A percentile compares a stretch with the other conserved stretches of the same genome.
Conservation (phyloP, 2,329 filamentous ascomycete species). For the Bertia moriformis region DNA sequence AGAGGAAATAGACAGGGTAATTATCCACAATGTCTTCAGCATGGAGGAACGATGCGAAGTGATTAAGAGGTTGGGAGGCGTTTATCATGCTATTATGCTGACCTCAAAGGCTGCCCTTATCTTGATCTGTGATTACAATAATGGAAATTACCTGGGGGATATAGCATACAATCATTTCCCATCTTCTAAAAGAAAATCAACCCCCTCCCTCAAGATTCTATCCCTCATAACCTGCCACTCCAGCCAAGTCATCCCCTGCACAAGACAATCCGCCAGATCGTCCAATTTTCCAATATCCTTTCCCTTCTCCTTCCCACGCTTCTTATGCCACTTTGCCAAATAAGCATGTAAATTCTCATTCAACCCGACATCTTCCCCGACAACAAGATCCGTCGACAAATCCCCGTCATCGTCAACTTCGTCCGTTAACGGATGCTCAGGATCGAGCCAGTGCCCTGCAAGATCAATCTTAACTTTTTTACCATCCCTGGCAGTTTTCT, state of each 20-base stretch:
- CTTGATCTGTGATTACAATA: neutral
- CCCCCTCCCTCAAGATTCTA: neutral
- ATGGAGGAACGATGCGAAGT: no score
- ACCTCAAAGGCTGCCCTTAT: no score
- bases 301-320: conserved; percentile 6
- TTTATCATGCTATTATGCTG: no score
- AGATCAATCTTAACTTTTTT: conserved; percentile 52
- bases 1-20: no score
- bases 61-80: no score
- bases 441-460: conserved; percentile 35
- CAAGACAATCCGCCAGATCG: conserved; percentile 65
- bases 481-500: conserved; percentile 22
- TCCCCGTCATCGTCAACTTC: neutral
- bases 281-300: conserved; percentile 47
- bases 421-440: conserved; percentile 6
- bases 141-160: neutral
- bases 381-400: conserved; percentile 9
- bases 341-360: conserved; percentile 17
- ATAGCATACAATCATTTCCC: neutral
- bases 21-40: no score
- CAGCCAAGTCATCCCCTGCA: conserved; percentile 66
- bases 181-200: neutral
- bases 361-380: conserved; percentile 15
- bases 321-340: conserved; percentile 14
- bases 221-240: conserved; percentile 42